Conservation (phyloP, 768 basidiomycete genomes). For the Rhizopogon rudus region DNA sequence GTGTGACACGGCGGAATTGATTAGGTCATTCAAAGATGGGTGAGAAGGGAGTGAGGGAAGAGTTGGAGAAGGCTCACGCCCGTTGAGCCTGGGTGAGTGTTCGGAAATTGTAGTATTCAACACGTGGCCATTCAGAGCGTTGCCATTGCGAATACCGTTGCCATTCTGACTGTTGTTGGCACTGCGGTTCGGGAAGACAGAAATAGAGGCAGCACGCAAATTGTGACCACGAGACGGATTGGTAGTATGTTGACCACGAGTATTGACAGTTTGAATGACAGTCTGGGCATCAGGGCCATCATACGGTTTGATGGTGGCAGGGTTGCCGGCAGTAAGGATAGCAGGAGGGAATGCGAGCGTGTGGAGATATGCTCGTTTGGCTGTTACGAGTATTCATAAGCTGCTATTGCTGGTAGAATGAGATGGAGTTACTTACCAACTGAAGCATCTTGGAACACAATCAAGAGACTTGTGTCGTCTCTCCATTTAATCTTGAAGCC, state of each 20-base stretch:
- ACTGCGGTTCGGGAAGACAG: slow-evolving; percentile 54
- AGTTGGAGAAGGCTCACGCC: slow-evolving; percentile 77
- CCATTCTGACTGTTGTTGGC: slow-evolving; percentile 33
- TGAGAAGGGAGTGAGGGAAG: slow-evolving; percentile 77
- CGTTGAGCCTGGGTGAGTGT: slow-evolving; percentile 34
- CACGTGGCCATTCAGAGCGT: slow-evolving; percentile 34
- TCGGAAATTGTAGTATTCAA: slow-evolving; percentile 44
- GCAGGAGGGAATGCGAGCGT: slow-evolving; percentile 80
- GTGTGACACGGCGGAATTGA: slow-evolving; percentile 59
- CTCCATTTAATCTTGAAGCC: slow-evolving; percentile 99
- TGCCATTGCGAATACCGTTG: slow-evolving; percentile 22
- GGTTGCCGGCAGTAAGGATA: slow-evolving; percentile 48
- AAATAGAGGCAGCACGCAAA: slow-evolving; percentile 63
- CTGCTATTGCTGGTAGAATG: background rate
- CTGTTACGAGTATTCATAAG: slow-evolving; percentile 34
- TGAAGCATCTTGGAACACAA: slow-evolving; percentile 89
- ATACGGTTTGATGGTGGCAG: slow-evolving; percentile 80
- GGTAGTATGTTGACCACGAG: slow-evolving; percentile 58
- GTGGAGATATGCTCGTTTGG: slow-evolving; percentile 92
- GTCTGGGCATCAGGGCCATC: slow-evolving; percentile 89
- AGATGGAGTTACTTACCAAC: slow-evolving; percentile 64
- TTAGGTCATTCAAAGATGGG: slow-evolving; percentile 80
- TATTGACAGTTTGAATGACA: slow-evolving; percentile 80
- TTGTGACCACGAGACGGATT: slow-evolving; percentile 69
- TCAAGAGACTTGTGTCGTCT: slow-evolving; percentile 92